phyloP scores from a whole-genome alignment of 257 asterid species.

The Catharanthus roseus region DNA sequence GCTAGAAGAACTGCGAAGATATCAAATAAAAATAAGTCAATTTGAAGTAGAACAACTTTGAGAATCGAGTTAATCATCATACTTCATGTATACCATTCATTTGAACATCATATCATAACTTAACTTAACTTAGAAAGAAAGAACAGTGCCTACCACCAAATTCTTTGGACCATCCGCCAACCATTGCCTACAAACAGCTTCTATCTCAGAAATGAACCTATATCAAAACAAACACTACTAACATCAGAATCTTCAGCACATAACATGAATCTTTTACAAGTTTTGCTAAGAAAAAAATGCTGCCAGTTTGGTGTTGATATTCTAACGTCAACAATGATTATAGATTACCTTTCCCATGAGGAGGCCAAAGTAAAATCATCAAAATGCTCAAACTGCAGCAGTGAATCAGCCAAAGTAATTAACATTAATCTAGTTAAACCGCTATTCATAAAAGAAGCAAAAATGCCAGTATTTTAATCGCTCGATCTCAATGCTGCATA shows the following conservation, averaged over 20 bases:
- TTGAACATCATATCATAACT: not conserved
- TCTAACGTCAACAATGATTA: not conserved
- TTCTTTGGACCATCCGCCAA: conserved; percentile 70
- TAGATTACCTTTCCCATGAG: conserved; percentile 77
- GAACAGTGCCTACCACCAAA: conserved; percentile 47
- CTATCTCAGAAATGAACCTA: conserved; percentile 90
- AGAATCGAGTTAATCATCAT: not conserved
- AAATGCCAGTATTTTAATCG: not conserved
- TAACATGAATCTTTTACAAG: not conserved
- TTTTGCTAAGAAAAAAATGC: not conserved
- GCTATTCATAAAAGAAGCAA: not conserved
- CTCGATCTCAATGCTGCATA: not conserved
- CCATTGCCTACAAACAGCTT: conserved; percentile 91
- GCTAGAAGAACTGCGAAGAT: not conserved
- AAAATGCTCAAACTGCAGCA: conserved; percentile 75
- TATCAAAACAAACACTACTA: not conserved
- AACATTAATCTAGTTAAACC: not conserved
- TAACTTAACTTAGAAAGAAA: not conserved
- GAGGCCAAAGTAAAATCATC: conserved; percentile 91
- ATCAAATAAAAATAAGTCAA: not conserved
- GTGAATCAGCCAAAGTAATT: not conserved
- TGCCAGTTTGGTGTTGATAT: not conserved
- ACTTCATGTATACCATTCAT: not conserved
- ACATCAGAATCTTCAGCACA: conserved; percentile 2
- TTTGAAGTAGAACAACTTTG: not conserved